Evolutionary conservation across 257 asterid species (phyloP).

Genomic region (Striga asiatica): DNA sequence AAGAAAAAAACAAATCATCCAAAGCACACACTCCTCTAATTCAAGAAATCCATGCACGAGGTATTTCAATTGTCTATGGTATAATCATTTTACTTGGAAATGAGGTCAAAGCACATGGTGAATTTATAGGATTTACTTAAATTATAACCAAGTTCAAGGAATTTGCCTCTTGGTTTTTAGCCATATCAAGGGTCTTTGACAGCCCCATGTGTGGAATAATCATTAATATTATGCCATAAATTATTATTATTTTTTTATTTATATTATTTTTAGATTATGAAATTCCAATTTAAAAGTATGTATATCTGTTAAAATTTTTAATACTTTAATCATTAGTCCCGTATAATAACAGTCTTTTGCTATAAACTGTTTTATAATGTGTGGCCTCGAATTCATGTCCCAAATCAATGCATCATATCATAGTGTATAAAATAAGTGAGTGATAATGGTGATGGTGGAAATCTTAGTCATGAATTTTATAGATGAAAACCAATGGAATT

Average conservation of each 20-base stretch:
- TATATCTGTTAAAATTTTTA: too few relatives aligned
- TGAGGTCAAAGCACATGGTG: constrained; percentile 11
- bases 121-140: background rate
- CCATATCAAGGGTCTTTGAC: background rate
- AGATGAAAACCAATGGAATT: background rate
- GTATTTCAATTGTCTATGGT: too few relatives aligned
- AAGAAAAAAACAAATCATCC: too few relatives aligned
- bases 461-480: background rate
- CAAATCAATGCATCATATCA: too few relatives aligned
- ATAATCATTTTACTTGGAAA: background rate
- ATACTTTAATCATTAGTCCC: too few relatives aligned
- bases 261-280: too few relatives aligned
- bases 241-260: too few relatives aligned
- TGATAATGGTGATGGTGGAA: background rate
- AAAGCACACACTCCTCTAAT: too few relatives aligned
- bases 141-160: constrained; percentile 7
- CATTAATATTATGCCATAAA: background rate
- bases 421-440: background rate
- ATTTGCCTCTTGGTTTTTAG: background rate
- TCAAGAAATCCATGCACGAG: too few relatives aligned
- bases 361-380: background rate
- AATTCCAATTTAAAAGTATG: too few relatives aligned
- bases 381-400: background rate
- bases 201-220: constrained; percentile 6
- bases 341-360: too few relatives aligned